These are phyloP conservation scores for Olyra latifolia DNA, from an alignment of 176 grass and related monocot species.

Conservation along the genomic window DNA sequence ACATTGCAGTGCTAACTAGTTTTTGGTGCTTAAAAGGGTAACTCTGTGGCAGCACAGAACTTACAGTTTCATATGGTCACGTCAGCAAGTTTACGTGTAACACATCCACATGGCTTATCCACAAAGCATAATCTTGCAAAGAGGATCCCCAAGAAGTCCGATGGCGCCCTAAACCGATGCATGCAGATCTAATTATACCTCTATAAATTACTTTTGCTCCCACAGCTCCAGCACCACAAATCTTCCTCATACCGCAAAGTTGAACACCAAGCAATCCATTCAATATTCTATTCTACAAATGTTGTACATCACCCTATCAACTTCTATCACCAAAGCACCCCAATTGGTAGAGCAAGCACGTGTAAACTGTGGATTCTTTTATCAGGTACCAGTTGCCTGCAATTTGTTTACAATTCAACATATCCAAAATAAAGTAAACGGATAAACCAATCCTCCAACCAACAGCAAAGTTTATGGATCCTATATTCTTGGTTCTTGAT, in stretches of 20 bases:
- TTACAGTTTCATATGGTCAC: background rate
- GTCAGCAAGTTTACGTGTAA: background rate
- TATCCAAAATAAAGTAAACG: background rate
- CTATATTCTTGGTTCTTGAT: conserved; percentile 2
- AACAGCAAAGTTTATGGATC: background rate
- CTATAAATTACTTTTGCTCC: background rate
- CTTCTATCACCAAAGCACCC: background rate
- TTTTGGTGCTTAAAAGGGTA: background rate
- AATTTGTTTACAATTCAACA: background rate
- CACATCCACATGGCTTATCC: background rate
- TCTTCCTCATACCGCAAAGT: background rate
- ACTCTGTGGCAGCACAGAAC: background rate
- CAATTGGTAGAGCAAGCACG: background rate
- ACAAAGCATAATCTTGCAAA: background rate
- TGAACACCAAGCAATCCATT: background rate
- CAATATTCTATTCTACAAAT: background rate
- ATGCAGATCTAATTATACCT: background rate
- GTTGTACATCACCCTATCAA: background rate
- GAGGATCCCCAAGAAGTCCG: background rate
- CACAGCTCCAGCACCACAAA: background rate
- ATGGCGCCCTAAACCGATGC: background rate
- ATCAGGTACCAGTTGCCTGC: background rate
- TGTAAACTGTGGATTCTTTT: background rate
- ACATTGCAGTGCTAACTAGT: background rate
- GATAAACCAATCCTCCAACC: background rate